phyloP scores from a whole-genome alignment of 352 stramenopile genomes.

The Pseudoperonospora humuli region DNA sequence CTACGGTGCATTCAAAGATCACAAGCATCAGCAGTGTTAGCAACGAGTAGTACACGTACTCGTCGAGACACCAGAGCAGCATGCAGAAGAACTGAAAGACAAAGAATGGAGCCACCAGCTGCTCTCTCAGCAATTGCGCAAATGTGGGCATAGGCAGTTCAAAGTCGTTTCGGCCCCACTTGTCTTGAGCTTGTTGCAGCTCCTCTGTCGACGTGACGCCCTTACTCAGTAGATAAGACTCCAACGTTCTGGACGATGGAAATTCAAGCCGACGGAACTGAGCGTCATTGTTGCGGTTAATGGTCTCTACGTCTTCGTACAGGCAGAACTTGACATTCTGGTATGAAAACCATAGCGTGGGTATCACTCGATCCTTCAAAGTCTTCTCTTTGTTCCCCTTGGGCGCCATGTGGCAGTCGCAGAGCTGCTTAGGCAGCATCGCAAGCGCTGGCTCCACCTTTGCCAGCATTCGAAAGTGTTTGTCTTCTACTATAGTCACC shows the following conservation, averaged over 20 bases:
- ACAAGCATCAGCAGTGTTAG: conserved; percentile 98
- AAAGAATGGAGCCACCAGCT: conserved; percentile 97
- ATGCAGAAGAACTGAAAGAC: conserved; percentile 99
- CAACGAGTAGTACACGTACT: conserved; percentile 99
- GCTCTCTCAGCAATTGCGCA: conserved; percentile 92
- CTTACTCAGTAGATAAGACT: conserved; percentile 47
- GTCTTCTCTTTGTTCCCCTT: conserved; percentile 8
- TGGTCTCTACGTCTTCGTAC: conserved; percentile 41
- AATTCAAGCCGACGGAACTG: conserved; percentile 75
- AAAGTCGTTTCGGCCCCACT: conserved; percentile 89
- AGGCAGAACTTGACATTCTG: conserved; percentile 76
- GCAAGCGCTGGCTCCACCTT: conserved; percentile 51
- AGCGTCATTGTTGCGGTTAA: conserved; percentile 32
- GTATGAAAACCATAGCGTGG: conserved; percentile 65
- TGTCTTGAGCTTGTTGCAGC: conserved; percentile 34
- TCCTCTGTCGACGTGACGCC: conserved; percentile 35
- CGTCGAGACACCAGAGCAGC: conserved; percentile 97
- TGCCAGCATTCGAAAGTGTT: conserved; percentile 37
- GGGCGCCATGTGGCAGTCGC: conserved; percentile 23
- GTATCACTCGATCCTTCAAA: conserved; percentile 12
- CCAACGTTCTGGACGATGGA: conserved; percentile 41
- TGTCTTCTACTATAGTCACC: conserved; percentile 50
- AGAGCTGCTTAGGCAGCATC: conserved; percentile 51
- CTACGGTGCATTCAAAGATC: conserved; percentile 96
- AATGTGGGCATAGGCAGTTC: conserved; percentile 92